Conservation (phyloP, 1,139 yeast species). For the Petasospora fabianii region DNA sequence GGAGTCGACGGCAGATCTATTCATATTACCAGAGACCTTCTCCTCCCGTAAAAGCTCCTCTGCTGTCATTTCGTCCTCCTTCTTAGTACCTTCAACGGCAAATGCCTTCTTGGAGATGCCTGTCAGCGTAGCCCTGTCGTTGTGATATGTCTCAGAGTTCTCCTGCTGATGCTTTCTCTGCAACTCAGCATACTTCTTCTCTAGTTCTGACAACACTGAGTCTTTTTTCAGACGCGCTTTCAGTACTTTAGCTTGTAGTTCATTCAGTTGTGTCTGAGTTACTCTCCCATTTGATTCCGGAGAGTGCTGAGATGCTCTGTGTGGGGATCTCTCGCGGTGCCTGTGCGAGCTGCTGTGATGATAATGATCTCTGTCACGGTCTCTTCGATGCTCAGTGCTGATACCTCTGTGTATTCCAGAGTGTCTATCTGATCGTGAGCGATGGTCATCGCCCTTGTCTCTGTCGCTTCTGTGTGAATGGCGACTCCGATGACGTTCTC, state of each 20-base stretch:
- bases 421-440: no score
- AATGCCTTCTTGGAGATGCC: conserved; percentile 6
- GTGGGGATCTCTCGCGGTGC: conserved; percentile 4
- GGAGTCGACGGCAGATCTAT: conserved; percentile 27
- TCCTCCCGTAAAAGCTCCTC: conserved; percentile 34
- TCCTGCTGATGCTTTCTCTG: conserved; percentile 11
- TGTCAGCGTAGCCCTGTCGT: background rate
- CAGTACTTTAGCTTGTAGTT: conserved; percentile 34
- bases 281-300: no score
- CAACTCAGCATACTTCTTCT: conserved; percentile 28
- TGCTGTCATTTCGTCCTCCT: conserved; percentile 30
- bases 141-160: background rate
- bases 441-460: no score
- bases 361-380: conserved; percentile 9
- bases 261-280: conserved; percentile 27
- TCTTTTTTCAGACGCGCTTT: conserved; percentile 33
- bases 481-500: no score
- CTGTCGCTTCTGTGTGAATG: no score
- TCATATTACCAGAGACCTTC: conserved; percentile 29
- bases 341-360: conserved; percentile 1
- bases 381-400: conserved; percentile 5
- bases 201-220: conserved; percentile 26
- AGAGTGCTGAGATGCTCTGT: background rate
- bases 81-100: conserved; percentile 1
- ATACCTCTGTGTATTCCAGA: no score